Conservation (phyloP, 2,329 filamentous ascomycete genomes). For the Talaromyces piceae region DNA sequence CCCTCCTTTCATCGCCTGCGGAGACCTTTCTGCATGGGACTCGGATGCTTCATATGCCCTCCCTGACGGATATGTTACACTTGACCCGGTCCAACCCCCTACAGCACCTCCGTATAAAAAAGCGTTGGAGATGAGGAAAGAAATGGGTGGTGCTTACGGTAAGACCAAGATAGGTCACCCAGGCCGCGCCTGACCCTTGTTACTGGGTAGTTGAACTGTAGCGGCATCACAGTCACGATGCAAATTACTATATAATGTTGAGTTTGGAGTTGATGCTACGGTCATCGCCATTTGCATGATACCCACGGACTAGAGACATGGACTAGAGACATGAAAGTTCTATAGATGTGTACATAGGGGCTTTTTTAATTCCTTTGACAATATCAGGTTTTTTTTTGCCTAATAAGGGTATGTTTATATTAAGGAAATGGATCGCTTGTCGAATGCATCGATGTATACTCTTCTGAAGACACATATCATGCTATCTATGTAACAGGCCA, state of each 20-base stretch:
- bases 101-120: conserved; percentile 93
- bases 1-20: conserved; percentile 93
- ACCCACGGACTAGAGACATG: too few species aligned
- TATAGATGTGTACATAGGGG: background rate
- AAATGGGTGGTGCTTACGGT: conserved; percentile 67
- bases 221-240: background rate
- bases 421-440: background rate
- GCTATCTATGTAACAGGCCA: background rate
- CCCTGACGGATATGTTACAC: conserved; percentile 74
- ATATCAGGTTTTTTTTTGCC: too few species aligned
- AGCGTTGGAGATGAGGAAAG: conserved; percentile 74
- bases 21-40: conserved; percentile 89
- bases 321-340: background rate
- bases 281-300: background rate
- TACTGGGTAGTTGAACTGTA: background rate
- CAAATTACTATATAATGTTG: background rate
- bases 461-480: background rate
- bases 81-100: conserved; percentile 89
- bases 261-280: background rate
- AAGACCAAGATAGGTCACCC: conserved; percentile 50
- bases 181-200: conserved; percentile 14
- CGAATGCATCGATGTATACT: background rate
- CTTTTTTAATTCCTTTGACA: too few species aligned
- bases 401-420: too few species aligned
- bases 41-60: conserved; percentile 90